phyloP scores from a whole-genome alignment of 2,329 filamentous ascomycete species.

The Aspergillus quadricinctus region DNA sequence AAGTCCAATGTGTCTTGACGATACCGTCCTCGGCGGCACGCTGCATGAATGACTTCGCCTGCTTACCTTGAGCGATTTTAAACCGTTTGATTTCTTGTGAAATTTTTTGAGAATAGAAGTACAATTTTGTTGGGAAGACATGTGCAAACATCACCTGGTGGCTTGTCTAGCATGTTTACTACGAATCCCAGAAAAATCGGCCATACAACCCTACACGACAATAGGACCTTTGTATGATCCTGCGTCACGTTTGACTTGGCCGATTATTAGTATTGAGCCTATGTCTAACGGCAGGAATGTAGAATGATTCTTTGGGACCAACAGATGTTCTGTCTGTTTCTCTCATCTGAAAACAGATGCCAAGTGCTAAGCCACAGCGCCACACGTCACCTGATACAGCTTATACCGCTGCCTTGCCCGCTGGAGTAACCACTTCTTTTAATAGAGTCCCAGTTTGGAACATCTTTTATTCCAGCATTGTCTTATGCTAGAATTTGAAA shows the following conservation, averaged over 20 bases:
- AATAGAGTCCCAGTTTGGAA: not conserved
- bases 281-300: not conserved
- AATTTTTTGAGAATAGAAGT: not conserved
- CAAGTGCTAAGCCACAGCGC: slow-evolving; percentile 35
- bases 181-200: not conserved
- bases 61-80: not conserved
- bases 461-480: not conserved
- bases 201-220: not conserved
- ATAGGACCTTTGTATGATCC: not conserved
- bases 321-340: not conserved
- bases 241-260: not conserved
- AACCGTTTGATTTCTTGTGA: not conserved
- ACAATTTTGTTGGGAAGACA: not conserved
- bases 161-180: not conserved
- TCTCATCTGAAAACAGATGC: not conserved
- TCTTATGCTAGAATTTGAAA: not conserved
- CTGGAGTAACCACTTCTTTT: slow-evolving; percentile 6
- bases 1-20: not conserved
- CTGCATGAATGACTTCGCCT: not conserved
- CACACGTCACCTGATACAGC: slow-evolving; percentile 23
- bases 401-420: slow-evolving; percentile 24
- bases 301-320: not conserved
- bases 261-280: not conserved
- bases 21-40: not conserved
- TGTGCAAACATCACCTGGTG: not conserved